Base-by-base conservation (phyloP, 176 grass and related monocot genomes). In the Aegilops speltoides region DNA sequence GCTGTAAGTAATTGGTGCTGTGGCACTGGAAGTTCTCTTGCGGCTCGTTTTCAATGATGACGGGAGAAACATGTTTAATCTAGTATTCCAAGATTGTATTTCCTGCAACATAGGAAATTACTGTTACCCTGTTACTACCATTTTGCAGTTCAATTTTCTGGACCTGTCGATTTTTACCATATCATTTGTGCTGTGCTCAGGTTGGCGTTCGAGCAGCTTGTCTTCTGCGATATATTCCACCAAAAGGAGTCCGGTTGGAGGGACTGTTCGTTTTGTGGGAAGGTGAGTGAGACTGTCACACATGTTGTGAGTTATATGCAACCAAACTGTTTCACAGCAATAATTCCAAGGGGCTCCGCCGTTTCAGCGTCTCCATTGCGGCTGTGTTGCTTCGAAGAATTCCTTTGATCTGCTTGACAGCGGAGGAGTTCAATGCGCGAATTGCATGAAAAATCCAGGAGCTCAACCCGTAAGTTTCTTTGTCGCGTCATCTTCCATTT, bases 171-270 rank as follows among this genome's bases (percentile, higher is more conserved):
- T 86, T 80, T 28, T 31, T 48, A 74, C 20, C 33, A 2, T 67
- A 11, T 81, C 45, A 45, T 38, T 82, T 79, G 13, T 89, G 24
- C 10, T 86, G 19, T 19, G 56, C 85, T 26, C 88, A 99, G 94
- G 77, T 92, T 92, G 90, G 92, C 94, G 31, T 97, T 92, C 62
- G 94, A 99, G 48, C 97, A 99, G 73, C 84, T 91, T 72, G 64
- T 93, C 16, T 99, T 97, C 62, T 99, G 97, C 82, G 87, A 99
- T 85, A 93, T 99, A 84, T 99, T 97, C 88, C 97, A 99, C 80
- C 94, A 93, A 78, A 97, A 93, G 82, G 97, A 99, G 81, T 99
- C 97, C 24, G 97, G 97, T 60, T 99, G 97, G 97, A 97, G 97
- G 81, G 94, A 99, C 63, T 99, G 97, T 86, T 89, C 89, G 32